phyloP scores from a whole-genome alignment of 306 rosid species.

The Benincasa hispida region DNA sequence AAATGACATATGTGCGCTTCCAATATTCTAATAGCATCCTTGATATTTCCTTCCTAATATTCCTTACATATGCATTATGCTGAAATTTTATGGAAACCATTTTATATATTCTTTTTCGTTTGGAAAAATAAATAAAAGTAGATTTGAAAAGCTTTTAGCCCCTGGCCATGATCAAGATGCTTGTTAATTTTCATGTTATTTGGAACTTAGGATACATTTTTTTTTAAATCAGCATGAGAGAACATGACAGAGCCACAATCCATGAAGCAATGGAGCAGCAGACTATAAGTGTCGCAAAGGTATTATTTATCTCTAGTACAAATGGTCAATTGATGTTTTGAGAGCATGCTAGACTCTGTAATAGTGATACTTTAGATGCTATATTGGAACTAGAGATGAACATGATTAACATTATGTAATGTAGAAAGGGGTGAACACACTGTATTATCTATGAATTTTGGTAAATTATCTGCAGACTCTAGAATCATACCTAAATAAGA shows the following conservation, averaged over 20 bases:
- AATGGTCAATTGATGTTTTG: neutral
- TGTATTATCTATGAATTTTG: neutral
- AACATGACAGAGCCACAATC: conserved; percentile 94
- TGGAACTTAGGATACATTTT: neutral
- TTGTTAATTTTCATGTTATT: neutral
- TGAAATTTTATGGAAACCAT: neutral
- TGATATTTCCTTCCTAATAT: neutral
- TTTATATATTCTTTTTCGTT: neutral
- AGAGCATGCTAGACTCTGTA: neutral
- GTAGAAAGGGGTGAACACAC: neutral
- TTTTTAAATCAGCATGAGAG: conserved; percentile 63
- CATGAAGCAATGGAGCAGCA: conserved; percentile 99
- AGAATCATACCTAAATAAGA: neutral
- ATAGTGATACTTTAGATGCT: neutral
- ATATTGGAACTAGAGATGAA: neutral
- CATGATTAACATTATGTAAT: neutral
- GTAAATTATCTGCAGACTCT: neutral
- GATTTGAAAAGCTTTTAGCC: neutral
- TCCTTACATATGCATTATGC: neutral
- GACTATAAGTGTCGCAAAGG: conserved; percentile 98
- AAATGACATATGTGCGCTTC: neutral
- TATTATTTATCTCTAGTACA: conserved; percentile 15
- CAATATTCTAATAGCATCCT: neutral
- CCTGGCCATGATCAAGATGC: neutral
- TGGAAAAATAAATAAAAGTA: neutral